These are phyloP conservation scores for Thielaviopsis euricoi DNA, from an alignment of 2,329 filamentous ascomycete species.

Conservation along the genomic window DNA sequence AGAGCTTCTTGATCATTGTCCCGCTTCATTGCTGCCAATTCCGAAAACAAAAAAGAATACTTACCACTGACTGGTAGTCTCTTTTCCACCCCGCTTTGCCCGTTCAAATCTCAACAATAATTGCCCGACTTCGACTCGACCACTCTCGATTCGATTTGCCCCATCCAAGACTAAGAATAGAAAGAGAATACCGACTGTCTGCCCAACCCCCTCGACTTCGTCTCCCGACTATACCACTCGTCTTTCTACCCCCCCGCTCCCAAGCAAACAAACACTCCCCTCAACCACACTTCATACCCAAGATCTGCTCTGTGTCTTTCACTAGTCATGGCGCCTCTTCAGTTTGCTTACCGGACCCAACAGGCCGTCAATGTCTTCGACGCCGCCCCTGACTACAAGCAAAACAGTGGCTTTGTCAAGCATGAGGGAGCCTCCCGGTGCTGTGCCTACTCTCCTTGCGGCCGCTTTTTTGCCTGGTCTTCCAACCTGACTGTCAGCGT, in stretches of 20 bases:
- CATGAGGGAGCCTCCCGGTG: slow-evolving; percentile 91
- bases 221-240: neutral
- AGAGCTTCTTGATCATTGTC: neutral
- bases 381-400: slow-evolving; percentile 73
- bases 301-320: slow-evolving; percentile 54
- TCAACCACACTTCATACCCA: neutral
- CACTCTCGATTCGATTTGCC: neutral
- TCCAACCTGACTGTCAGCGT: slow-evolving; percentile 74
- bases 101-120: slow-evolving; percentile 7
- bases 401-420: slow-evolving; percentile 66
- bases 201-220: neutral
- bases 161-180: neutral
- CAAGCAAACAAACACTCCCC: neutral
- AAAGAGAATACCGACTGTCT: neutral
- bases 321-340: slow-evolving; percentile 90
- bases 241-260: neutral
- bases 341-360: slow-evolving; percentile 93
- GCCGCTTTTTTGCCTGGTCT: slow-evolving; percentile 91
- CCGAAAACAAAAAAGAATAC: too few relatives aligned
- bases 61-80: neutral
- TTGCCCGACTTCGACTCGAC: neutral
- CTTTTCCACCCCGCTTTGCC: neutral
- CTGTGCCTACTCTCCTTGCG: slow-evolving; percentile 82
- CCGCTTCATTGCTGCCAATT: neutral
- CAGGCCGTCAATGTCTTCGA: slow-evolving; percentile 92